Percentiles rank a stretch among this genome's conserved stretches.
These are phyloP conservation scores for Obba rivulosa DNA, from an alignment of 768 basidiomycete species.

Conservation along the genomic window DNA sequence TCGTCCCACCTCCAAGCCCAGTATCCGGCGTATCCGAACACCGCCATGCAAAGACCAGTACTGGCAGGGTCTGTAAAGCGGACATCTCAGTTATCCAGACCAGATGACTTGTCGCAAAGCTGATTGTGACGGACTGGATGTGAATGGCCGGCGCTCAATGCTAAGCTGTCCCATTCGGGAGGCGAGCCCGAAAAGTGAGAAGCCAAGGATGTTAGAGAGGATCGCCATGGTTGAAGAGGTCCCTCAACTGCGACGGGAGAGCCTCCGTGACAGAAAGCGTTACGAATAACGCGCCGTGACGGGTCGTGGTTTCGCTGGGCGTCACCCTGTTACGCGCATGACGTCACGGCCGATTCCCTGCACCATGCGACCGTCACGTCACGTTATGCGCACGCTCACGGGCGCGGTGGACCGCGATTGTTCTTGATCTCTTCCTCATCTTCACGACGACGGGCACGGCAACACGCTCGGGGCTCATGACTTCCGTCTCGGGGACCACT, in stretches of 20 bases:
- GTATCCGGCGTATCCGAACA: conserved; percentile 72
- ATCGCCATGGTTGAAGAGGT: conserved; percentile 45
- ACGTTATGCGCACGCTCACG: too few relatives aligned
- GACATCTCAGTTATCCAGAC: background rate
- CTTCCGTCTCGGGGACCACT: conserved; percentile 7
- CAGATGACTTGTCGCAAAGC: background rate
- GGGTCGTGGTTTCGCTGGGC: too few relatives aligned
- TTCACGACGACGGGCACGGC: background rate
- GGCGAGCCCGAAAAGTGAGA: conserved; percentile 78
- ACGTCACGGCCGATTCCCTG: background rate
- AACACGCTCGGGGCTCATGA: conserved; percentile 1
- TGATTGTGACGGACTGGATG: conserved; percentile 70
- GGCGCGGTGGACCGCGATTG: too few relatives aligned
- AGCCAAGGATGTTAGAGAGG: conserved; percentile 66
- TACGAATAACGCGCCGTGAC: too few relatives aligned
- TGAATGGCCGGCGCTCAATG: conserved; percentile 74
- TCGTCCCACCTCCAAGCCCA: conserved; percentile 66
- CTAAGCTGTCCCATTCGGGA: conserved; percentile 83
- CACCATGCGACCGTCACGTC: background rate
- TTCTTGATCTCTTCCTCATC: background rate
- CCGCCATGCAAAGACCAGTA: conserved; percentile 62
- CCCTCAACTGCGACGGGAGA: too few relatives aligned
- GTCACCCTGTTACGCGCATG: background rate
- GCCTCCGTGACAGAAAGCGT: too few relatives aligned
- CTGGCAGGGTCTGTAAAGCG: conserved; percentile 57